phyloP scores from a whole-genome alignment of 352 stramenopile genomes.

The Globisporangium paddicum region DNA sequence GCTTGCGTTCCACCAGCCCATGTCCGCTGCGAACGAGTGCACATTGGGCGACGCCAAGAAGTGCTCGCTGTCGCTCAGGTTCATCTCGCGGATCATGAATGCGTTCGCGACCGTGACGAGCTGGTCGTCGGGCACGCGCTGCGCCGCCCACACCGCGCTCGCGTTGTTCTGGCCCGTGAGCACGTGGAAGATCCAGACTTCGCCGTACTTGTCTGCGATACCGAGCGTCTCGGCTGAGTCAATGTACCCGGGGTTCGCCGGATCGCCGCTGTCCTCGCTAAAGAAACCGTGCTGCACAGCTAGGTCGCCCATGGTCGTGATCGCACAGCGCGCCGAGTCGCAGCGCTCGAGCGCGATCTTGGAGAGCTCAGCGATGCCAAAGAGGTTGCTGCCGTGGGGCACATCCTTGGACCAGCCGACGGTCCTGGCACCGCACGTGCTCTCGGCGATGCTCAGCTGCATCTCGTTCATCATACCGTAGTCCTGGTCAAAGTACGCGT shows the following conservation, averaged over 20 bases:
- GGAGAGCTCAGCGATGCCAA: constrained; percentile 89
- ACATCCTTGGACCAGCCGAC: constrained; percentile 62
- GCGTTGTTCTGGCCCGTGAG: constrained; percentile 84
- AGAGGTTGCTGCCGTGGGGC: constrained; percentile 76
- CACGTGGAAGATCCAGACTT: constrained; percentile 95
- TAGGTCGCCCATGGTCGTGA: constrained; percentile 90
- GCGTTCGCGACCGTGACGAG: constrained; percentile 90
- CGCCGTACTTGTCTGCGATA: constrained; percentile 80
- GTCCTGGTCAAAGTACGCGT: constrained; percentile 92
- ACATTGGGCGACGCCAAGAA: constrained; percentile 90
- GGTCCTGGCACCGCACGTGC: constrained; percentile 87
- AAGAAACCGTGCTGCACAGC: constrained; percentile 93
- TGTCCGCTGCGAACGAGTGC: constrained; percentile 73
- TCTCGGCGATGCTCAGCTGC: constrained; percentile 92
- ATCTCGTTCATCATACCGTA: constrained; percentile 96
- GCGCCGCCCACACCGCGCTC: constrained; percentile 90
- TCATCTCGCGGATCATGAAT: constrained; percentile 91
- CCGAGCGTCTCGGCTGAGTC: constrained; percentile 84
- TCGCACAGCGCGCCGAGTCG: constrained; percentile 69
- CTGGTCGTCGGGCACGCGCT: constrained; percentile 89
- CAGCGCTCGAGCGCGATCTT: constrained; percentile 90
- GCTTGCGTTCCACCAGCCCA: constrained; percentile 78
- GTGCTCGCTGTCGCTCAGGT: constrained; percentile 64
- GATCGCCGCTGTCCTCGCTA: constrained; percentile 82
- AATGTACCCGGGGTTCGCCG: constrained; percentile 42